Conservation (phyloP, 257 asterid species). For the Petunia secreta region DNA sequence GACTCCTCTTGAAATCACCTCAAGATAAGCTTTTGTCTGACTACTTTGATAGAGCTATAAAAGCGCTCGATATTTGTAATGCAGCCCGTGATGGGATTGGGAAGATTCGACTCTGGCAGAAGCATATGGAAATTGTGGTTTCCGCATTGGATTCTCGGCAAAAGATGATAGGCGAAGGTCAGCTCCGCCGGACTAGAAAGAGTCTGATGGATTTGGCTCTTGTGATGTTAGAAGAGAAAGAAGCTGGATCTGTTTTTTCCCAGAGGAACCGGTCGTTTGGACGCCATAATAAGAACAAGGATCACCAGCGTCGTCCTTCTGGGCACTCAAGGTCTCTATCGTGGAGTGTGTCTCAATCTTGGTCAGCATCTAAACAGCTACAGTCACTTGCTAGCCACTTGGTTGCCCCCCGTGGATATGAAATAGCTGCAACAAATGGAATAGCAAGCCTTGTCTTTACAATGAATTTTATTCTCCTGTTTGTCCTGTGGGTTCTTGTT, state of each 20-base stretch:
- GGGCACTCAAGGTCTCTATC: conserved; percentile 87
- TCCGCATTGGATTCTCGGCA: conserved; percentile 58
- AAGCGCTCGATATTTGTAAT: conserved; percentile 88
- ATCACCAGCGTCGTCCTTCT: conserved; percentile 47
- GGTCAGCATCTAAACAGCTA: conserved; percentile 98
- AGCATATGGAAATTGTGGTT: conserved; percentile 67
- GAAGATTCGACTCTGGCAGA: conserved; percentile 78
- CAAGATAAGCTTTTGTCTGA: conserved; percentile 63
- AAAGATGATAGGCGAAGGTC: conserved; percentile 62
- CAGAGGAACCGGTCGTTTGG: conserved; percentile 79
- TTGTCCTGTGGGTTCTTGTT: conserved; percentile 82
- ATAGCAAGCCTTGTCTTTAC: conserved; percentile 59
- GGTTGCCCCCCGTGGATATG: conserved; percentile 70
- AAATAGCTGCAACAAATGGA: conserved; percentile 65
- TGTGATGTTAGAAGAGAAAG: conserved; percentile 79
- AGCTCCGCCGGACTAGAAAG: conserved; percentile 81
- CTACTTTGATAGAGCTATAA: conserved; percentile 70
- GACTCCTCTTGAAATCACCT: conserved; percentile 53
- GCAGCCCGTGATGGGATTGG: conserved; percentile 90
- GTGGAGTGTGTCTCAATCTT: conserved; percentile 88
- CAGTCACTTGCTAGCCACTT: conserved; percentile 68
- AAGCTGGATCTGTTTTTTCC: conserved; percentile 61
- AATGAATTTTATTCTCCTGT: conserved; percentile 76
- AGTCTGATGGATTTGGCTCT: conserved; percentile 78
- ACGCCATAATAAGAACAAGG: conserved; percentile 61